These are phyloP conservation scores for Backusella sp. DNA, from an alignment of 192 early-diverging fungal genomes.

Conservation along the genomic window DNA sequence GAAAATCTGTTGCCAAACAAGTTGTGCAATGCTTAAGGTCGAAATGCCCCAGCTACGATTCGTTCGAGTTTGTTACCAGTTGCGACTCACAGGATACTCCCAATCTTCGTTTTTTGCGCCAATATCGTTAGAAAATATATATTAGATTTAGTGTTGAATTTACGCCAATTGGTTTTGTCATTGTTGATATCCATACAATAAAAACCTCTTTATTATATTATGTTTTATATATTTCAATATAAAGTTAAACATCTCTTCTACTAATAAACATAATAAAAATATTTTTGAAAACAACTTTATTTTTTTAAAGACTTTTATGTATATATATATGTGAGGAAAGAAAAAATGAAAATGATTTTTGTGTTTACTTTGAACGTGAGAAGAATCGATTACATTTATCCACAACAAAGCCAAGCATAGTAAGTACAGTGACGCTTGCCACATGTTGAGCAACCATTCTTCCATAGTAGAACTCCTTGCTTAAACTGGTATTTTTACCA, in stretches of 20 bases:
- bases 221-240: too few relatives aligned
- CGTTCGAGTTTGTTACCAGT: slow-evolving; percentile 9
- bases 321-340: not conserved
- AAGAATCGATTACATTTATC: slow-evolving; percentile 4
- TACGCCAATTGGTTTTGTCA: not conserved
- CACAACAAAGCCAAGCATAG: not conserved
- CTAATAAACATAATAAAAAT: too few relatives aligned
- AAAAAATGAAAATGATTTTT: not conserved
- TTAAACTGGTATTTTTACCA: not conserved
- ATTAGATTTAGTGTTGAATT: not conserved
- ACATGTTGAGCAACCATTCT: not conserved
- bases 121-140: not conserved
- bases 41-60: not conserved
- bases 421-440: not conserved
- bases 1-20: slow-evolving; percentile 11
- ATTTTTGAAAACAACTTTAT: not conserved
- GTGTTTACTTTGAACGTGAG: not conserved
- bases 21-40: slow-evolving; percentile 20
- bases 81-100: not conserved
- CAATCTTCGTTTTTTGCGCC: not conserved
- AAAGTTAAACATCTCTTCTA: too few relatives aligned
- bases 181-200: not conserved
- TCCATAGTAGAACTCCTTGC: not conserved
- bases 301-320: not conserved
- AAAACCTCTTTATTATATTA: too few relatives aligned